Percentiles rank a stretch among this genome's conserved stretches.
Conservation (phyloP, 805 yeast genomes). For the Schwanniomyces yamadae region DNA sequence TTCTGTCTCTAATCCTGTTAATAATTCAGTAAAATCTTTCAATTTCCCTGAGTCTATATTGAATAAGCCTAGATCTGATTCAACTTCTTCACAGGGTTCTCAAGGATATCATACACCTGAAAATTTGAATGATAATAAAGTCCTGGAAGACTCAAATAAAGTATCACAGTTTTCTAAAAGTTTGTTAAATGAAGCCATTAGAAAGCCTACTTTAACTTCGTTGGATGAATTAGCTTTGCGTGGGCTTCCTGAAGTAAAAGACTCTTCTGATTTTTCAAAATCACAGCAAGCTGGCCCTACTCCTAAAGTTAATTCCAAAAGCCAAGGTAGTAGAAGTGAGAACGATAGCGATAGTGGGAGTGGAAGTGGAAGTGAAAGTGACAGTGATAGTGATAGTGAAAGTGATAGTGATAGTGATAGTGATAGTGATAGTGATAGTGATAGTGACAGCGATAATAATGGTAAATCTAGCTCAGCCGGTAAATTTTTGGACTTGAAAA, state of each 20-base stretch:
- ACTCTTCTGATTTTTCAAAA: conserved; percentile 21
- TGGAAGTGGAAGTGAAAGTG: conserved; percentile 2
- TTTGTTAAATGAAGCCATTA: conserved; percentile 8
- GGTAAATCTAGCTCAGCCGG: conserved; percentile 6
- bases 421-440: conserved; percentile 15
- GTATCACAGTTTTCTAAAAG: conserved; percentile 1
- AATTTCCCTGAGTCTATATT: not conserved
- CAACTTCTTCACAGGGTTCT: conserved; percentile 6
- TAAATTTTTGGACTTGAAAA: conserved; percentile 27
- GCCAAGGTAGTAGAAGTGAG: conserved; percentile 1
- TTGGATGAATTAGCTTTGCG: conserved; percentile 59
- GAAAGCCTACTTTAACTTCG: conserved; percentile 45
- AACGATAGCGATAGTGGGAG: conserved; percentile 4
- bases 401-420: conserved; percentile 11
- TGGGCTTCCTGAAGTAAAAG: conserved; percentile 69
- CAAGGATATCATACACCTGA: conserved; percentile 8
- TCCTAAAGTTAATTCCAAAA: not conserved
- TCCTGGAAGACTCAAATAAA: not conserved
- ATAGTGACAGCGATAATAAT: conserved; percentile 12
- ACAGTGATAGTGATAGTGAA: conserved; percentile 10
- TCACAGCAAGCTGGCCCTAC: not conserved
- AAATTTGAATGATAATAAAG: not conserved
- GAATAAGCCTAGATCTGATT: conserved; percentile 1
- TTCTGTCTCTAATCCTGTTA: no score
- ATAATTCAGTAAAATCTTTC: not conserved